Conservation (phyloP, 2,329 filamentous ascomycete genomes). For the Nectriaceae sp. region DNA sequence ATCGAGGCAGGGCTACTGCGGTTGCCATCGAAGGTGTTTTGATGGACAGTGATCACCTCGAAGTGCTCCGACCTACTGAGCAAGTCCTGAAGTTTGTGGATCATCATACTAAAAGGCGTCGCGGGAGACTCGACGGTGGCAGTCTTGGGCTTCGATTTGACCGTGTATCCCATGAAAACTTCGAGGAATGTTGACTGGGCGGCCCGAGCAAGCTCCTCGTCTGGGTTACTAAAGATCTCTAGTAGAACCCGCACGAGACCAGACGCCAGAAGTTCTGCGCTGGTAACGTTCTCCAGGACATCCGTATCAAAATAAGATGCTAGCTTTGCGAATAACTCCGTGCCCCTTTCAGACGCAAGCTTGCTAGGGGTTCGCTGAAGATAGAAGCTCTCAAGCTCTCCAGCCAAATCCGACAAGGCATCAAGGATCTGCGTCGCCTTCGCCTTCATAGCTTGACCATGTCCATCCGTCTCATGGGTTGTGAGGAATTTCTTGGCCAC, state of each 20-base stretch:
- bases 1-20: constrained; percentile 91
- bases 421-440: constrained; percentile 77
- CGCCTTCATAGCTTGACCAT: constrained; percentile 71
- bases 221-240: constrained; percentile 74
- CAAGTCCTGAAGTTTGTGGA: constrained; percentile 93
- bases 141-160: constrained; percentile 66
- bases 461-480: constrained; percentile 75
- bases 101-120: constrained; percentile 86
- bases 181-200: constrained; percentile 85
- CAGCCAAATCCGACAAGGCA: constrained; percentile 70
- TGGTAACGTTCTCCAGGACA: constrained; percentile 89
- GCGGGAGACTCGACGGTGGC: constrained; percentile 68
- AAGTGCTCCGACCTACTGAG: constrained; percentile 97
- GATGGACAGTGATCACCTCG: constrained; percentile 93
- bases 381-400: constrained; percentile 73
- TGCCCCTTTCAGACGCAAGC: constrained; percentile 53
- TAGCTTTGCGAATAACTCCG: constrained; percentile 70
- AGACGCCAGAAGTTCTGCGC: constrained; percentile 88
- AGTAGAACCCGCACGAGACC: constrained; percentile 85
- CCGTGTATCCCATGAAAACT: constrained; percentile 82
- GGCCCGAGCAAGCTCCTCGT: constrained; percentile 60
- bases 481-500: constrained; percentile 84
- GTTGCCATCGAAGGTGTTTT: constrained; percentile 87
- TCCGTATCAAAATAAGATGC: constrained; percentile 87
- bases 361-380: constrained; percentile 52